Conservation (phyloP, 2,329 filamentous ascomycete genomes). For the Botrytis medusae region DNA sequence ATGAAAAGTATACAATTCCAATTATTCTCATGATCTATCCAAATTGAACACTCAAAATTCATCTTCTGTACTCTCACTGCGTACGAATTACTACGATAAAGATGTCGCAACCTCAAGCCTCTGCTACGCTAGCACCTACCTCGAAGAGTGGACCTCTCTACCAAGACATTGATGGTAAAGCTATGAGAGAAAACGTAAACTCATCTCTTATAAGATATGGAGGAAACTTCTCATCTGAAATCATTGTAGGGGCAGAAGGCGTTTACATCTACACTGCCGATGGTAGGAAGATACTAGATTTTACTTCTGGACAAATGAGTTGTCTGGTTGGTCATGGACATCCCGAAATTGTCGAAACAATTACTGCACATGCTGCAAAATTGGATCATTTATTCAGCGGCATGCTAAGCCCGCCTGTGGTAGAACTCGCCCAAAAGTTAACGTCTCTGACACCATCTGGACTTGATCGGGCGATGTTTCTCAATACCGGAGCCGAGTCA, state of each 20-base stretch:
- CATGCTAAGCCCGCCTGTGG: conserved; percentile 58
- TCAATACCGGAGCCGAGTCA: conserved; percentile 57
- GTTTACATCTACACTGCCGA: conserved; percentile 45
- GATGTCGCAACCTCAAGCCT: not conserved
- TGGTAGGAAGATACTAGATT: conserved; percentile 53
- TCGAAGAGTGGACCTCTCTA: conserved; percentile 18
- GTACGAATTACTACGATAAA: not conserved
- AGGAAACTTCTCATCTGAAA: conserved; percentile 28
- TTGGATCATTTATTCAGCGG: conserved; percentile 60
- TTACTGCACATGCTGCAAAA: conserved; percentile 48
- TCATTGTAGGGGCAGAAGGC: conserved; percentile 31
- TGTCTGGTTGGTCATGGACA: conserved; percentile 59
- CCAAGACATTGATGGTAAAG: conserved; percentile 21
- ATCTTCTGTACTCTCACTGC: not conserved
- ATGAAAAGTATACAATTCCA: not conserved
- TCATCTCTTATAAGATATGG: conserved; percentile 30
- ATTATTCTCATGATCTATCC: no score
- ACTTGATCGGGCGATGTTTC: conserved; percentile 57
- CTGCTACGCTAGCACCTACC: not conserved
- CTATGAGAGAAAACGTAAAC: conserved; percentile 23
- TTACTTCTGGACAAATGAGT: conserved; percentile 61
- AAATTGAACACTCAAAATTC: not conserved
- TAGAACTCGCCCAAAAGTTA: conserved; percentile 53
- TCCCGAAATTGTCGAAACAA: conserved; percentile 56
- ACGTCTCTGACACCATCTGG: conserved; percentile 49